Evolutionary conservation across 1,284 basidiomycete genomes (phyloP), one percentile per base, ranked within the genome.

Genomic region (Anthracocystis walkeri): DNA sequence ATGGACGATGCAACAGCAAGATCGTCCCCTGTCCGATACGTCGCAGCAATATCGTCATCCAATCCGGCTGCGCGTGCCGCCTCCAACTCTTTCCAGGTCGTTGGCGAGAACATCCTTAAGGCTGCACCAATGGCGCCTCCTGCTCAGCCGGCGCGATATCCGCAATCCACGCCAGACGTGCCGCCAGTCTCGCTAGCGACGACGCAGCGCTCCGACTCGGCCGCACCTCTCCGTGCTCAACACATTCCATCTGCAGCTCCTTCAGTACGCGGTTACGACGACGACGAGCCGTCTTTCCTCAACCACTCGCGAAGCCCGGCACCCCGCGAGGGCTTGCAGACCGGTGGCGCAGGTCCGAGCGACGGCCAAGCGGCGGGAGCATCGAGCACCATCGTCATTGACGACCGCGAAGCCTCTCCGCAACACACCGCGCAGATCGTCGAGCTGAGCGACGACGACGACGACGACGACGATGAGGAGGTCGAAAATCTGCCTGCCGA

Each of bases 41-140:
- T 12, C 2, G 52, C 25, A 25, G 16, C 35, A 0, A 18, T 23
- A 12, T 18, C 40, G 16, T 3, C 44, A 2, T 27, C 50, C 7
- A 29, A 38, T 3, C 7, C 50, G 5, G 31, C 55, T 7, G 16
- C 50, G 11, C 52, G 65, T 5, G 46, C 58, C 12, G 29, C 42
- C 1, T 74, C 65, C 6, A 65, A 25, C 50, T 74, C 71, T 0
- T 74, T 65, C n/a, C 65, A 74, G 49, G 54, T 69, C 23, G 53
- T 69, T 1, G 71, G 71, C 35, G 65, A 65, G 41, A 68, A 55
- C 16, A 57, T 65, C 18, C 50, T 46, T 11, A 16, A 50, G 10
- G 50, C 49, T 7, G 31, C 54, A 27, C 35, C 35, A 2, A 38
- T 38, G 35, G 35, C 35, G 35, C 35, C 14, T 38, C 35, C 35